Evolutionary conservation across 352 stramenopile species (phyloP), one percentile per base, ranked within the genome.

Genomic region (Phytophthora agathidicida): DNA sequence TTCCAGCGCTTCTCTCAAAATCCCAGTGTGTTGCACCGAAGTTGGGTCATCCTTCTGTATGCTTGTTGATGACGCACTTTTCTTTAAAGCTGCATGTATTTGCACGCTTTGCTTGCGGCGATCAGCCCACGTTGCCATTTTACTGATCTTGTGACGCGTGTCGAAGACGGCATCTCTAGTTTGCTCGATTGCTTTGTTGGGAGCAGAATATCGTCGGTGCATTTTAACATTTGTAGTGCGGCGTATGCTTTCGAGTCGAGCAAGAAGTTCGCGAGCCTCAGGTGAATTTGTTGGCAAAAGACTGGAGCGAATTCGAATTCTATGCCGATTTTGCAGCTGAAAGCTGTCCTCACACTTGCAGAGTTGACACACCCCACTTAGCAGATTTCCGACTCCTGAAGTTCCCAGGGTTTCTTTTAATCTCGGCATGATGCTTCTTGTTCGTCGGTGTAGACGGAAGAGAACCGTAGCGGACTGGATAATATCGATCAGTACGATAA

Each of bases 401-500:
- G 10, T 5, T 27, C 19, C 17, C 19, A 8, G 13, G 5, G 14
- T n/a, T 0, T 17, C 16, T 5, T 43, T 19, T 10, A 70, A 20
- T 20, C 38, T 41, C 17, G 7, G 2, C 22, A 52, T 32, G 23
- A 65, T 23, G 14, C 8, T 31, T 8, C 1, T 17, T 9, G 46
- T 71, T 17, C 44, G 28, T 5, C 14, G 19, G 10, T 70, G 20
- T 0, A 73, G 32, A 14, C 47, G 47, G 19, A 49, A 70, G 14
- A 73, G 32, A 2, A 55, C 53, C 26, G n/a, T 32, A 14, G 36
- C 31, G 0, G 38, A 37, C 26, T 69, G 59, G 0, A 43, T 11
- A 2, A 70, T 35, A 36, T 79, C 66, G 16, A 77, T 51, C 0
- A 52, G 4, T 13, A 74, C 67, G 17, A 77, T 48, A 5, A 60